Evolutionary conservation across 2,329 filamentous ascomycete genomes (phyloP).

Genomic region (Aspergillus carbonarius): DNA sequence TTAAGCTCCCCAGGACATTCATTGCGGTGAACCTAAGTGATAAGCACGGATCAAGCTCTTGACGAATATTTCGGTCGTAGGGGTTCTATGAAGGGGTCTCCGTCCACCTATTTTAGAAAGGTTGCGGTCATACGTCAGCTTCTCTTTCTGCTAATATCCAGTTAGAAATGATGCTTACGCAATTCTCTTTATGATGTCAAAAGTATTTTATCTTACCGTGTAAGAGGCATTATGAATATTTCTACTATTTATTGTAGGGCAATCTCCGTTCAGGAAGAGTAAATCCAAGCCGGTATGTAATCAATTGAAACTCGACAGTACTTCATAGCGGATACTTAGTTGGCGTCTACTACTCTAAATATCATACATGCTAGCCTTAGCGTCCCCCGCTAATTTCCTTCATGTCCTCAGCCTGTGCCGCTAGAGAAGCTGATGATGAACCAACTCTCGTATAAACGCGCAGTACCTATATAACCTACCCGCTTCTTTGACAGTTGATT

Average conservation of each 20-base stretch:
- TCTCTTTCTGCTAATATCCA: neutral
- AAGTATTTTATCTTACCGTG: neutral
- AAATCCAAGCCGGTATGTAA: neutral
- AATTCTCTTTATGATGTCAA: neutral
- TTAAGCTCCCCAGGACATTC: constrained; percentile 54
- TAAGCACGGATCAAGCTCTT: constrained; percentile 40
- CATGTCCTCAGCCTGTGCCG: too few species aligned
- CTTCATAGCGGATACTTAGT: too few species aligned
- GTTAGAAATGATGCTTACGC: neutral
- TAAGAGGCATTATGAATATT: neutral
- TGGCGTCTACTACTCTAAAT: neutral
- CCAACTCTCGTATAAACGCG: neutral
- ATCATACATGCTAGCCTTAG: neutral
- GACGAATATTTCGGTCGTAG: neutral
- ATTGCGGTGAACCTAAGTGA: constrained; percentile 53
- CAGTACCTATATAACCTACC: neutral
- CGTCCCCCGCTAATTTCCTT: neutral
- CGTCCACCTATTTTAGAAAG: neutral
- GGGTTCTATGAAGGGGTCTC: neutral
- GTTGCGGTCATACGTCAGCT: neutral
- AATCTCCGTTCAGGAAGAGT: neutral
- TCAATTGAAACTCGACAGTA: too few species aligned
- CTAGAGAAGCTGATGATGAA: too few species aligned
- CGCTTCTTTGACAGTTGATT: neutral
- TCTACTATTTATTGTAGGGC: neutral